Evolutionary conservation across 257 asterid species (phyloP), one percentile per base, ranked within the genome.

Genomic region (Solanum clarkiae): DNA sequence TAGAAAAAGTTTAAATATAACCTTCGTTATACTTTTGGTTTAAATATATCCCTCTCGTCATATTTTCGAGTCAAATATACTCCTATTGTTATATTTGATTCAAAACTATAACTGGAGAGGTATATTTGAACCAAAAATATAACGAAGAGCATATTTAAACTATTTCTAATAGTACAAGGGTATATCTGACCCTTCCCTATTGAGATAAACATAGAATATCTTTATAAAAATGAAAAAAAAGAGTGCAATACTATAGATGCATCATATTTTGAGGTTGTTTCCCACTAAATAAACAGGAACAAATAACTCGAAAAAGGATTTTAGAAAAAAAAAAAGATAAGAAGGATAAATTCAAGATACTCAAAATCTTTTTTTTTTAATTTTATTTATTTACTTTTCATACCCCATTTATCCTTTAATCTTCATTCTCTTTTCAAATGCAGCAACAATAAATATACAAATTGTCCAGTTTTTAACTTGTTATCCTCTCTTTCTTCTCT

Each of bases 231-330:
- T 5, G 1, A 11, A 60, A 68, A 70, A 11, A 60, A 68, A 70
- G 15, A 42, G 54, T 8, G 54, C 54, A 42, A 15, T 42, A 18
- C 55, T 10, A 71, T 44, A 44, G 10, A 20, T 71, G 56, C 56
- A 71, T 26, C 90, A 85, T 88, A 91, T 86, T 88, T 91, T 88
- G 75, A 87, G 92, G 94, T 87, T 86, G 91, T 94, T 90, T 94
- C 94, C 96, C 93, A 86, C 80, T 88, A 86, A 90, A 86, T 87
- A 88, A 94, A 91, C 96, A 92, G 80, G 89, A 91, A 87, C 82
- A 89, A 89, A 53, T 86, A 84, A 86, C 86, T 85, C 51, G 63
- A 75, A 18, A 77, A 77, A 82, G 36, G 36, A 32, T 32, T 32
- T 32, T 88, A 87, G 84, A 84, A 88, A 85, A 11, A 84, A 92